Evolutionary conservation across 441 rosid genomes (phyloP).

Genomic region (Corymbia calophylla): DNA sequence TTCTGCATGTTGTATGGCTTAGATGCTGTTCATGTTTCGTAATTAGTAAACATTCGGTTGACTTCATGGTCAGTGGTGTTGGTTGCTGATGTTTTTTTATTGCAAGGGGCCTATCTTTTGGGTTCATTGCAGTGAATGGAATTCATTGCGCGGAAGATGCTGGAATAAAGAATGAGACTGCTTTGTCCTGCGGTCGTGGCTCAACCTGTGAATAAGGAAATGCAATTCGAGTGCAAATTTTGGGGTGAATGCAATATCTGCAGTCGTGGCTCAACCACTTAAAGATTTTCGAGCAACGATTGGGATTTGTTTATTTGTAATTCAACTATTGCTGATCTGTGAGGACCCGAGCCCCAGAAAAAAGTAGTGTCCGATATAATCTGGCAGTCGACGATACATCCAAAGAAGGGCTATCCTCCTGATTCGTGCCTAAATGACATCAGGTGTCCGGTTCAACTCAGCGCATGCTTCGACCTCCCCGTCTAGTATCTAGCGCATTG

Average conservation of each 20-base stretch:
- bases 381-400: background rate
- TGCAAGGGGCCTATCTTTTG: background rate
- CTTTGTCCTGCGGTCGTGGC: background rate
- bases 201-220: background rate
- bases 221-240: background rate
- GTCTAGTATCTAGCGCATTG: background rate
- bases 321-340: background rate
- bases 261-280: background rate
- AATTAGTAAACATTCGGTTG: background rate
- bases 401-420: background rate
- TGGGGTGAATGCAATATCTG: background rate
- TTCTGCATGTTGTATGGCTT: background rate
- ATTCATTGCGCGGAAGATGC: background rate
- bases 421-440: background rate
- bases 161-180: background rate
- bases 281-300: background rate
- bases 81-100: background rate
- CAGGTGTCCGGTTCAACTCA: background rate
- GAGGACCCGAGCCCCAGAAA: background rate
- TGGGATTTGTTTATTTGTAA: background rate
- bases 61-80: background rate
- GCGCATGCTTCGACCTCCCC: background rate
- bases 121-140: background rate
- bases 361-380: background rate
- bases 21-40: background rate